phyloP scores from a whole-genome alignment of 495 filamentous ascomycete genomes.

The Penicillium crystallinum region DNA sequence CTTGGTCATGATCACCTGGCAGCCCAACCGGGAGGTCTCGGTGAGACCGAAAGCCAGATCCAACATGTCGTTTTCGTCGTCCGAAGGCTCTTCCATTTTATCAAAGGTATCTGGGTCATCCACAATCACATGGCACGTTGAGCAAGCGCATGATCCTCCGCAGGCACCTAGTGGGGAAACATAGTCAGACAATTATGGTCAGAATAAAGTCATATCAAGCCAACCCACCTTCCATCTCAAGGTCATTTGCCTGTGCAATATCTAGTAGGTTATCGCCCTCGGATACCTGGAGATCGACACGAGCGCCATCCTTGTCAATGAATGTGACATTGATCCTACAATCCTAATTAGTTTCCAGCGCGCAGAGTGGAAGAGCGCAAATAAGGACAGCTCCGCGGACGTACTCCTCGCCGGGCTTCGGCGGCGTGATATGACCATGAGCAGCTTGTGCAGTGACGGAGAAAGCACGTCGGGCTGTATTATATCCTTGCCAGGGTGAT shows the following conservation, averaged over 20 bases:
- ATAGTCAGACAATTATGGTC: background rate
- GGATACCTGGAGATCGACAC: slow-evolving; percentile 69
- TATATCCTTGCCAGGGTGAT: slow-evolving; percentile 21
- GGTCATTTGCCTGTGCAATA: slow-evolving; percentile 88
- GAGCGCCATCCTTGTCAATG: slow-evolving; percentile 83
- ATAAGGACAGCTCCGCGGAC: slow-evolving; percentile 15
- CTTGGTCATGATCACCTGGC: slow-evolving; percentile 87
- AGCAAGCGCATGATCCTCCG: slow-evolving; percentile 93
- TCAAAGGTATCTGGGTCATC: slow-evolving; percentile 79
- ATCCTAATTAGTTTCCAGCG: background rate
- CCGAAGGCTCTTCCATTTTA: slow-evolving; percentile 83
- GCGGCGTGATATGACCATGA: slow-evolving; percentile 78
- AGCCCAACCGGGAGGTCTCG: slow-evolving; percentile 92
- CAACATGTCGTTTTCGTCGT: slow-evolving; percentile 99
- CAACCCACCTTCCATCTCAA: slow-evolving; percentile 86
- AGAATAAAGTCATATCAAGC: background rate
- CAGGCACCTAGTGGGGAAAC: slow-evolving; percentile 60
- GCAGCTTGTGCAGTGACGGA: slow-evolving; percentile 53
- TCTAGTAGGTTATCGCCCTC: slow-evolving; percentile 89
- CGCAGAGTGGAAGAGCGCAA: background rate
- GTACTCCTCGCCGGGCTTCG: slow-evolving; percentile 93
- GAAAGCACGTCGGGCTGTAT: slow-evolving; percentile 51
- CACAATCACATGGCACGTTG: slow-evolving; percentile 95
- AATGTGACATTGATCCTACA: slow-evolving; percentile 82
- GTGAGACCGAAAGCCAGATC: slow-evolving; percentile 94